Conservation (phyloP, 2,329 filamentous ascomycete species). For the Bipolaris sorokiniana region DNA sequence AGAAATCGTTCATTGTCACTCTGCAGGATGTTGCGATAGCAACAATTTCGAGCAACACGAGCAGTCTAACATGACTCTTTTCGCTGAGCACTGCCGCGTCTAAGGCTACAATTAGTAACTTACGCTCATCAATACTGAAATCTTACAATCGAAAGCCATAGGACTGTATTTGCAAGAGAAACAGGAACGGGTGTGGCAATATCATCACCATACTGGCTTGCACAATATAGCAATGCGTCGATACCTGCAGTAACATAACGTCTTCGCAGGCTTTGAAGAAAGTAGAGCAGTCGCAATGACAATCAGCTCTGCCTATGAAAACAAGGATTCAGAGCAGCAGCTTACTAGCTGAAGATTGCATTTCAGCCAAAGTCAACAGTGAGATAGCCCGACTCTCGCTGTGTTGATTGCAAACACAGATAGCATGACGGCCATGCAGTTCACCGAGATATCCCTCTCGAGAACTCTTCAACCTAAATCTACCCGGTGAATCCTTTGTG, state of each 20-base stretch:
- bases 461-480: neutral
- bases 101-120: neutral
- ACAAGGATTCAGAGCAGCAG: neutral
- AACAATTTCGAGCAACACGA: neutral
- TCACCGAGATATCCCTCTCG: neutral
- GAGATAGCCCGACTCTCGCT: constrained; percentile 1
- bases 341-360: neutral
- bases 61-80: neutral
- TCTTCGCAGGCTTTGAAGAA: neutral
- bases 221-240: neutral
- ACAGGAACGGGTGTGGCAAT: neutral
- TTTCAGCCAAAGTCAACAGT: neutral
- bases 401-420: neutral
- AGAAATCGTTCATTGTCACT: neutral
- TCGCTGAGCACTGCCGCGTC: neutral
- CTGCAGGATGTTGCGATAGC: neutral
- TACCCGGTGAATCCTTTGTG: neutral
- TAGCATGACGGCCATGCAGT: neutral
- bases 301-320: neutral
- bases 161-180: neutral
- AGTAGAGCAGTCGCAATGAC: neutral
- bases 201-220: neutral
- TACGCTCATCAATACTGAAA: neutral
- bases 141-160: neutral
- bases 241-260: constrained; percentile 1